Evolutionary conservation across 1,284 basidiomycete species (phyloP).

Genomic region (Volvariella surrecta): DNA sequence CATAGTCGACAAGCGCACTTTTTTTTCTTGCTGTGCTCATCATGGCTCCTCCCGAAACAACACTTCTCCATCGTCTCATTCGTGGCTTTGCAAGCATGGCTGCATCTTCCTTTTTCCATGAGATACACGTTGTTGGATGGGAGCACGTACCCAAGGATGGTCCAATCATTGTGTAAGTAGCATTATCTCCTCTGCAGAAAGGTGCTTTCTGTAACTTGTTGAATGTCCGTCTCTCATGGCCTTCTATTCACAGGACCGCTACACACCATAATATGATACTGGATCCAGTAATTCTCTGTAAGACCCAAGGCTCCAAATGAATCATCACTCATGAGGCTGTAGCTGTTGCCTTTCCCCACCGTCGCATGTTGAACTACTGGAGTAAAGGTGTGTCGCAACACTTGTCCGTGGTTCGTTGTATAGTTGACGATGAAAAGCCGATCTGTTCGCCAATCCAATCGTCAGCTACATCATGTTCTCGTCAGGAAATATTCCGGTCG

Average conservation of each 20-base stretch:
- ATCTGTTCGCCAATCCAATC: slow-evolving; percentile 73
- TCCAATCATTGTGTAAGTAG: slow-evolving; percentile 79
- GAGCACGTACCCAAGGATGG: slow-evolving; percentile 82
- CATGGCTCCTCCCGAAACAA: slow-evolving; percentile 22
- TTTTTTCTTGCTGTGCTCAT: background rate
- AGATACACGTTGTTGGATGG: slow-evolving; percentile 74
- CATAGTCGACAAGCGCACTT: no score
- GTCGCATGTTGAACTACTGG: slow-evolving; percentile 88
- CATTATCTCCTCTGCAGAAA: slow-evolving; percentile 1
- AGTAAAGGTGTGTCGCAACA: slow-evolving; percentile 53
- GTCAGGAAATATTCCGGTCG: slow-evolving; percentile 93
- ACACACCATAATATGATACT: slow-evolving; percentile 93
- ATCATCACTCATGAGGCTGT: slow-evolving; percentile 8
- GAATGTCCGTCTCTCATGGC: background rate
- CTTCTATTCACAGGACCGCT: slow-evolving; percentile 46
- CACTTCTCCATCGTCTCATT: slow-evolving; percentile 36
- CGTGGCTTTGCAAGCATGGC: slow-evolving; percentile 66
- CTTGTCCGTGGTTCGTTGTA: slow-evolving; percentile 1
- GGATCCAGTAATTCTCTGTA: slow-evolving; percentile 76
- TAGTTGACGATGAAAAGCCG: slow-evolving; percentile 29
- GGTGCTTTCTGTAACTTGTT: no score
- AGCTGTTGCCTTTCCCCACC: slow-evolving; percentile 74
- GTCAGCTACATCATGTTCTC: slow-evolving; percentile 72
- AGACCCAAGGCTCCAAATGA: slow-evolving; percentile 20
- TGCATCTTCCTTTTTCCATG: slow-evolving; percentile 79